Evolutionary conservation across 306 rosid species (phyloP), one percentile per base, ranked within the genome.

Genomic region (Rubus idaeus): DNA sequence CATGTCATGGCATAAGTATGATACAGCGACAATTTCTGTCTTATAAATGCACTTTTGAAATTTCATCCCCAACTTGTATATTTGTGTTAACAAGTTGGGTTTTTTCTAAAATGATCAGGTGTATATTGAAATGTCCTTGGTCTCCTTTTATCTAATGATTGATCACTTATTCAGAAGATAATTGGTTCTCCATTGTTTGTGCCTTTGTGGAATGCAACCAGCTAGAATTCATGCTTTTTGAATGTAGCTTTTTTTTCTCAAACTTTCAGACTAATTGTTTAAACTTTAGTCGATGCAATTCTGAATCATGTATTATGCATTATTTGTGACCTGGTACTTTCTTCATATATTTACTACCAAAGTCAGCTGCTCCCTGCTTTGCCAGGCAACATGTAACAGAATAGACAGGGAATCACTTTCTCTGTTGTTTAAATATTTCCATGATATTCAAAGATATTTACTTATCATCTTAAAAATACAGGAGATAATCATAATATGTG

Each of bases 401-500:
- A 46, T 30, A 8, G 44, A 60, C 23, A 45, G 72, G 12, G 35
- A 46, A 20, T 20, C 37, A 68, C 18, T 68, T 64, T 71, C 60
- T 35, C 44, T 62, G 41, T 58, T 71, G n/a, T 50, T 45, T 26
- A n/a, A 42, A 12, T 21, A 18, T 9, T 72, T 26, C 12, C 63
- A 7, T 45, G 10, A 45, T 12, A 13, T 20, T 46, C 2, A 0
- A 50, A 71, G 58, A n/a, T 10, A n/a, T 10, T 10, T 45, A 10
- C 5, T 26, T 50, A 62, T 10, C 2, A n/a, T 65, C 45, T 30
- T 30, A 30, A 30, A 41, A 11, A 23, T 40, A 72, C 51, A 37
- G 66, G 73, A 35, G 80, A 40, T 30, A 30, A 41, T 51, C 71
- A 77, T 62, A 70, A 42, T 62, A 46, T 10, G 30, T 71, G 18